Evolutionary conservation across 108 stramenopile genomes (phyloP).

Genomic region (Skeletonema potamos): DNA sequence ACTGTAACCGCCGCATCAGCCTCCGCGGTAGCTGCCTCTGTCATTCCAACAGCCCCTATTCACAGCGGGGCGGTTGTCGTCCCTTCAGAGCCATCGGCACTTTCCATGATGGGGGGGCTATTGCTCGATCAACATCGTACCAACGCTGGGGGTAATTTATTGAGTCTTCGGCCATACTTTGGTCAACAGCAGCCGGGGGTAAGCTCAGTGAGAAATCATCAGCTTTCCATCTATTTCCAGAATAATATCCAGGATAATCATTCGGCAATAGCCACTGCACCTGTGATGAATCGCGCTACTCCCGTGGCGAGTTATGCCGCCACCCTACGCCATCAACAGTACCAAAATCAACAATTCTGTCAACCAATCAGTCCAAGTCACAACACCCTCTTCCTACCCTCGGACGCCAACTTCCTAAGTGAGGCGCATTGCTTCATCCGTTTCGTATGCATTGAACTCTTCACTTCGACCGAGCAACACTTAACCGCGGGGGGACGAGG

Average conservation of each 20-base stretch:
- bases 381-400: neutral
- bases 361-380: neutral
- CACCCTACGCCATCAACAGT: neutral
- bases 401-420: neutral
- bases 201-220: neutral
- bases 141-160: neutral
- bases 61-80: neutral
- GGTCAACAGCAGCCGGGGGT: neutral
- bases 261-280: neutral
- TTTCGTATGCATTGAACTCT: conserved; percentile 10
- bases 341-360: neutral
- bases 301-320: neutral
- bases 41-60: neutral
- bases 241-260: too few species aligned
- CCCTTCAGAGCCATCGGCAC: neutral
- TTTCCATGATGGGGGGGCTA: neutral
- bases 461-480: neutral
- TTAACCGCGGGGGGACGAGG: neutral
- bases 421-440: conserved; percentile 4
- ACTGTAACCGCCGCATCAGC: neutral
- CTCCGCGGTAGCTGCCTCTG: neutral
- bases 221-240: neutral
- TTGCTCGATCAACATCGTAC: neutral
- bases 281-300: neutral
- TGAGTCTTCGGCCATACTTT: neutral